Percentiles rank a stretch among this genome's conserved stretches.
Evolutionary conservation across 2,329 filamentous ascomycete genomes (phyloP).

Genomic region (Fusarium albidum): DNA sequence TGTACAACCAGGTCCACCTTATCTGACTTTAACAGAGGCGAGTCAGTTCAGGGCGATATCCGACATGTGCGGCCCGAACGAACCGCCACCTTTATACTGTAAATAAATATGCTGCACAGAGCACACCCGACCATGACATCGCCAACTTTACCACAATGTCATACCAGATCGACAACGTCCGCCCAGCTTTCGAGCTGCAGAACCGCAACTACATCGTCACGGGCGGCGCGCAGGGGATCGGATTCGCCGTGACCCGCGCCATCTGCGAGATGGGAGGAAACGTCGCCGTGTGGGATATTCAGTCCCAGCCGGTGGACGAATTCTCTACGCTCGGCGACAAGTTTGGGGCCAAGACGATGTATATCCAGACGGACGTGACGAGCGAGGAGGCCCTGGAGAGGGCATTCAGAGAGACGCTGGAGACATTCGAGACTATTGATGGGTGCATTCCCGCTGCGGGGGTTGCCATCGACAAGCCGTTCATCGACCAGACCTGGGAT

Average conservation of each 20-base stretch:
- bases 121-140: too few relatives aligned
- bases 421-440: slow-evolving; percentile 40
- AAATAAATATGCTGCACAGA: too few relatives aligned
- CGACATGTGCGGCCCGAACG: too few relatives aligned
- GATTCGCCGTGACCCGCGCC: slow-evolving; percentile 47
- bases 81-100: too few relatives aligned
- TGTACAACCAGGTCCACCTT: too few relatives aligned
- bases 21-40: too few relatives aligned
- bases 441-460: slow-evolving; percentile 48
- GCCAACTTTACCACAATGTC: too few relatives aligned
- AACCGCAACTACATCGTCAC: slow-evolving; percentile 49
- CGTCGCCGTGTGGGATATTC: slow-evolving; percentile 48
- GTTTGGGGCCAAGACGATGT: slow-evolving; percentile 39
- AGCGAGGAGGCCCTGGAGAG: slow-evolving; percentile 40
- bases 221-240: slow-evolving; percentile 51
- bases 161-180: slow-evolving; percentile 16
- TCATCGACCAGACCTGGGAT: slow-evolving; percentile 53
- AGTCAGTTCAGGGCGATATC: too few relatives aligned
- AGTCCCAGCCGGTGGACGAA: slow-evolving; percentile 42
- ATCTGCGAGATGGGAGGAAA: slow-evolving; percentile 52
- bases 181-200: slow-evolving; percentile 44
- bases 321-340: slow-evolving; percentile 34
- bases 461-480: slow-evolving; percentile 54
- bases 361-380: slow-evolving; percentile 45
- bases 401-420: slow-evolving; percentile 36